Conservation (phyloP, 306 rosid genomes). For the Corylus heterophylla region DNA sequence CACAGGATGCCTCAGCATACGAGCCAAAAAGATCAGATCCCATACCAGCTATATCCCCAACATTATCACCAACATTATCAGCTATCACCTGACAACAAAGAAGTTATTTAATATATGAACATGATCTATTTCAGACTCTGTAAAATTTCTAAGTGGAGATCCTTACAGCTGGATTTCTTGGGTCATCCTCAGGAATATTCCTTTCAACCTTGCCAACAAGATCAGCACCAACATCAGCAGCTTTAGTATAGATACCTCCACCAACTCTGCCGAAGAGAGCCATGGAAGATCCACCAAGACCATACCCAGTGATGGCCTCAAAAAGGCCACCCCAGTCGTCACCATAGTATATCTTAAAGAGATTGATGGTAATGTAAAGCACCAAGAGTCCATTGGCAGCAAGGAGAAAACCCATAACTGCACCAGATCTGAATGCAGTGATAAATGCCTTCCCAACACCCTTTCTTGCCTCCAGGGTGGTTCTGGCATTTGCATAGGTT, state of each 20-base stretch:
- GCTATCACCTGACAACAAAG: slow-evolving; percentile 76
- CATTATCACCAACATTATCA: slow-evolving; percentile 96
- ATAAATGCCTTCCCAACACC: slow-evolving; percentile 98
- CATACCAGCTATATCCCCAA: slow-evolving; percentile 99
- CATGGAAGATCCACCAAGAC: slow-evolving; percentile 99
- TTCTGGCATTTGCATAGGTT: slow-evolving; percentile 94
- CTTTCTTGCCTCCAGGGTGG: slow-evolving; percentile 88
- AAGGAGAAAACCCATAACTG: slow-evolving; percentile 95
- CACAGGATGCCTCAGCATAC: slow-evolving; percentile 97
- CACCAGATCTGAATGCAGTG: slow-evolving; percentile 89
- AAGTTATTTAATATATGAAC: not conserved
- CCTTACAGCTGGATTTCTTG: slow-evolving; percentile 98
- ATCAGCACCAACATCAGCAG: slow-evolving; percentile 99
- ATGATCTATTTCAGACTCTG: not conserved
- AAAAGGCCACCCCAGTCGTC: slow-evolving; percentile 96
- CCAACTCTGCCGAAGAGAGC: slow-evolving; percentile 98
- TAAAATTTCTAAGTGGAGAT: not conserved
- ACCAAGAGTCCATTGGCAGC: slow-evolving; percentile 96
- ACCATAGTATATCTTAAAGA: slow-evolving; percentile 88
- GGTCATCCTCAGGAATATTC: slow-evolving; percentile 95
- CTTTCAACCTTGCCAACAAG: slow-evolving; percentile 95
- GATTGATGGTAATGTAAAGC: slow-evolving; percentile 69
- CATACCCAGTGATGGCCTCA: slow-evolving; percentile 97
- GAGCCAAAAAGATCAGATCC: slow-evolving; percentile 98
- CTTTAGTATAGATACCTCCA: slow-evolving; percentile 97